phyloP scores from a whole-genome alignment of 2,329 filamentous ascomycete species.

The Verticillium klebahnii region DNA sequence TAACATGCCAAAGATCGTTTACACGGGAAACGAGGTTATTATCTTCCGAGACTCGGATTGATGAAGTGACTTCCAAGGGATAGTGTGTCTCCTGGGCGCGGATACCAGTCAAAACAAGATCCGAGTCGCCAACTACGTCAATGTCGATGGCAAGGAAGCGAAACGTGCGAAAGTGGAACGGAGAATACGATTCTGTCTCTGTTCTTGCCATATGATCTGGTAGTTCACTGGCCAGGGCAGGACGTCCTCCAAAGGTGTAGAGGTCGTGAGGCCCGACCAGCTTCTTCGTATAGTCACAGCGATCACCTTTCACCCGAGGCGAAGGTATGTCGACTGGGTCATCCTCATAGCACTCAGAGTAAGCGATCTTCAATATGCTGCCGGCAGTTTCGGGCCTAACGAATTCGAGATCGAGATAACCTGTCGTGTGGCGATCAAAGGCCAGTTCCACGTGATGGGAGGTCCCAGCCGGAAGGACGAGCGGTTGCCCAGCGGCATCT shows the following conservation, averaged over 20 bases:
- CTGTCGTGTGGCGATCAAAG: background rate
- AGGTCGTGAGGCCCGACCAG: conserved; percentile 2
- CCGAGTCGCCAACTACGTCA: background rate
- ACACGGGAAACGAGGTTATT: no score
- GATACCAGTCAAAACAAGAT: background rate
- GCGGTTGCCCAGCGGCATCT: no score
- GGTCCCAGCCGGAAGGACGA: background rate
- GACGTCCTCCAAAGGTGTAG: background rate
- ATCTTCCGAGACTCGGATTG: conserved; percentile 5
- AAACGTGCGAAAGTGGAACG: conserved; percentile 15
- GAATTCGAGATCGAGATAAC: background rate
- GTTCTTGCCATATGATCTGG: background rate
- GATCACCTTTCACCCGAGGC: background rate
- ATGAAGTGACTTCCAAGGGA: background rate
- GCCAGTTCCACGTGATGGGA: conserved; percentile 1
- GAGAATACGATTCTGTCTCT: conserved; percentile 4
- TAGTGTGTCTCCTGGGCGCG: no score
- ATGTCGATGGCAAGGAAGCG: conserved; percentile 9
- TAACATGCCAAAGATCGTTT: conserved; percentile 13
- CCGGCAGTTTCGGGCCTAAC: background rate
- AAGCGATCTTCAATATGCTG: background rate
- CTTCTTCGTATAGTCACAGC: background rate
- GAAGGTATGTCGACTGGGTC: background rate
- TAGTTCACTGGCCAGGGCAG: background rate
- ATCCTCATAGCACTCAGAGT: conserved; percentile 6